Evolutionary conservation across 1,284 basidiomycete species (phyloP).

Genomic region (Spongispora temasekensis): DNA sequence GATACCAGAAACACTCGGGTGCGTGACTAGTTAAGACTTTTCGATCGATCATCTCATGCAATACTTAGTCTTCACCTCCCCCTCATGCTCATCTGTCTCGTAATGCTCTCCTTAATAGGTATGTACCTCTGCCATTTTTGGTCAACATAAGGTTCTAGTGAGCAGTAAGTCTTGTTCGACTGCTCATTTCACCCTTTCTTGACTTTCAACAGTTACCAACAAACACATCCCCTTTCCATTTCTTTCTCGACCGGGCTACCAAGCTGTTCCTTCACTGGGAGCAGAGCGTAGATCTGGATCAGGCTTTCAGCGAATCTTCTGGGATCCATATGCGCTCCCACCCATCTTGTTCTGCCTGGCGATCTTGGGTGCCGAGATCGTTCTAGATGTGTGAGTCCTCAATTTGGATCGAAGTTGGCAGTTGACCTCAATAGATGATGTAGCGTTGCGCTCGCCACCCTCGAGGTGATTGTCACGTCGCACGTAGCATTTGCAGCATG

Average conservation of each 20-base stretch:
- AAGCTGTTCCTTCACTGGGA: background rate
- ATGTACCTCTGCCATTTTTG: constrained; percentile 31
- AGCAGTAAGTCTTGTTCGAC: constrained; percentile 31
- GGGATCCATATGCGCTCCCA: constrained; percentile 36
- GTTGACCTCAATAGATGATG: no score
- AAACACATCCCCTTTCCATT: constrained; percentile 30
- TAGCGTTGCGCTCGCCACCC: constrained; percentile 74
- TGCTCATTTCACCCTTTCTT: no score
- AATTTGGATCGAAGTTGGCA: no score
- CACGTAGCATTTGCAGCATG: constrained; percentile 81
- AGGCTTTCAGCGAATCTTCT: constrained; percentile 21
- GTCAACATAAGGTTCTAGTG: constrained; percentile 36
- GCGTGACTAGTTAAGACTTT: constrained; percentile 12
- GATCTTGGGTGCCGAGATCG: constrained; percentile 31
- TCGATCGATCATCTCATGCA: constrained; percentile 3
- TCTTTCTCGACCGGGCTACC: constrained; percentile 16
- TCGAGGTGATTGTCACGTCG: constrained; percentile 77
- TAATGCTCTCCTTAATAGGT: constrained; percentile 54
- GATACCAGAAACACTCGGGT: constrained; percentile 44
- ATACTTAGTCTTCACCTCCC: constrained; percentile 68
- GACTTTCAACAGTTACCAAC: constrained; percentile 30
- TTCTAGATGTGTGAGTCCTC: constrained; percentile 34
- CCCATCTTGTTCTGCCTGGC: constrained; percentile 36
- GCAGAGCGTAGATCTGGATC: constrained; percentile 5
- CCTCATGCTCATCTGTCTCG: constrained; percentile 56